These are phyloP conservation scores for Metarhizium guizhouense DNA, from an alignment of 2,329 filamentous ascomycete genomes.

Conservation along the genomic window DNA sequence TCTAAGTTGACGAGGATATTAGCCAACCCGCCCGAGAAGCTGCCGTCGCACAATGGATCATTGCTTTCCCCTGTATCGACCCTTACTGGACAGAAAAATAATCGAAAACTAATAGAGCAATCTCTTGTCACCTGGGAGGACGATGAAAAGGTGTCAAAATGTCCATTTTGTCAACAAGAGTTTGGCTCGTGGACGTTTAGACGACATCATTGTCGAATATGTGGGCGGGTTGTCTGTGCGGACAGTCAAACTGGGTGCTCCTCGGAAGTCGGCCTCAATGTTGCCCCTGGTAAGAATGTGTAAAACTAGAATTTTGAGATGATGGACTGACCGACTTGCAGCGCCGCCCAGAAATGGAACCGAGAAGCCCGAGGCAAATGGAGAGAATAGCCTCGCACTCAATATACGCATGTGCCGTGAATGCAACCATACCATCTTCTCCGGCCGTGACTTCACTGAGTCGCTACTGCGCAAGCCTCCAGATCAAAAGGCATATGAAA, in stretches of 20 bases:
- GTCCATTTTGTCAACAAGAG: constrained; percentile 92
- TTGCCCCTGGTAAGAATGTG: constrained; percentile 41
- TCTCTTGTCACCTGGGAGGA: constrained; percentile 94
- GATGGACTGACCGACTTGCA: background rate
- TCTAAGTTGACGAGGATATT: constrained; percentile 83
- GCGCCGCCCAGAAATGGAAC: constrained; percentile 22
- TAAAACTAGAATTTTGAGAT: background rate
- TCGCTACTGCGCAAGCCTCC: constrained; percentile 60
- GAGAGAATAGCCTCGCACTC: constrained; percentile 50
- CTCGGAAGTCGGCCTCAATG: constrained; percentile 69
- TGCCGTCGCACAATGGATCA: constrained; percentile 39
- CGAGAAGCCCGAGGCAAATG: constrained; percentile 28
- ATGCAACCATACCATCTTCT: constrained; percentile 57
- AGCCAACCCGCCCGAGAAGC: constrained; percentile 63
- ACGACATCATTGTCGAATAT: constrained; percentile 89
- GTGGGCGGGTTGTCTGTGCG: constrained; percentile 85
- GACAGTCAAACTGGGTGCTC: constrained; percentile 82
- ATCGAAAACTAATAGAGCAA: constrained; percentile 77
- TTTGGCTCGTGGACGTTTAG: constrained; percentile 91
- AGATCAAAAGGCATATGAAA: constrained; percentile 74
- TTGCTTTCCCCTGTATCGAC: constrained; percentile 53
- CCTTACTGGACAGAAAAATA: constrained; percentile 60
- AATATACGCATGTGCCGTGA: constrained; percentile 90
- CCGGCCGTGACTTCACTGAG: constrained; percentile 66
- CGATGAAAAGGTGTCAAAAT: constrained; percentile 68